Evolutionary conservation across 495 filamentous ascomycete genomes (phyloP).

Genomic region (Hyaloscypha bicolor): DNA sequence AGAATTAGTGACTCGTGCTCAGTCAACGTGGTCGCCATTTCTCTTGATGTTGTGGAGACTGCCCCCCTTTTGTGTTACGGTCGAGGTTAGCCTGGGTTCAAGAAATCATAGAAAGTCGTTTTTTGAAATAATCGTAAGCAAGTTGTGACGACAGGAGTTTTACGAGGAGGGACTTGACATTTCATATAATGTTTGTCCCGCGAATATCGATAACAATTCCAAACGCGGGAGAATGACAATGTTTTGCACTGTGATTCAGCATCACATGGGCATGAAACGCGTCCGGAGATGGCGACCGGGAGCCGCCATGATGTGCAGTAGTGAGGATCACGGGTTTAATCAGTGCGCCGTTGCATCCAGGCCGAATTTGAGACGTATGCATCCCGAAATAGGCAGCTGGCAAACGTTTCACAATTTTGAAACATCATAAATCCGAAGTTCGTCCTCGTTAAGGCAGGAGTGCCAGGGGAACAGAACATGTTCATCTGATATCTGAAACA

Average conservation of each 20-base stretch:
- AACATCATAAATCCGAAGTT: constrained; percentile 3
- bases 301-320: constrained; percentile 7
- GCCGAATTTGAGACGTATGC: background rate
- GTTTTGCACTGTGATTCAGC: constrained; percentile 2
- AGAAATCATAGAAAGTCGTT: constrained; percentile 8
- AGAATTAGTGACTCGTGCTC: background rate
- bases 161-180: constrained; percentile 3
- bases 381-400: background rate
- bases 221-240: constrained; percentile 3
- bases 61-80: constrained; percentile 5
- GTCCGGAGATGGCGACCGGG: constrained; percentile 3
- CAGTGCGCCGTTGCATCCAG: background rate
- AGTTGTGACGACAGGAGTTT: background rate
- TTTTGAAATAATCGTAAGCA: background rate
- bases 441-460: constrained; percentile 3
- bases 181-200: constrained; percentile 3
- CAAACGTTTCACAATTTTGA: background rate
- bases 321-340: constrained; percentile 4
- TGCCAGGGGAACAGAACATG: constrained; percentile 8
- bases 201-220: constrained; percentile 2
- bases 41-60: constrained; percentile 2
- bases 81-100: constrained; percentile 5
- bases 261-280: constrained; percentile 8
- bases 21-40: constrained; percentile 4
- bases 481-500: constrained; percentile 9